Percentiles rank a stretch among this genome's conserved stretches.
phyloP scores from a whole-genome alignment of 2,329 filamentous ascomycete species.

The Cladosporium sp. region DNA sequence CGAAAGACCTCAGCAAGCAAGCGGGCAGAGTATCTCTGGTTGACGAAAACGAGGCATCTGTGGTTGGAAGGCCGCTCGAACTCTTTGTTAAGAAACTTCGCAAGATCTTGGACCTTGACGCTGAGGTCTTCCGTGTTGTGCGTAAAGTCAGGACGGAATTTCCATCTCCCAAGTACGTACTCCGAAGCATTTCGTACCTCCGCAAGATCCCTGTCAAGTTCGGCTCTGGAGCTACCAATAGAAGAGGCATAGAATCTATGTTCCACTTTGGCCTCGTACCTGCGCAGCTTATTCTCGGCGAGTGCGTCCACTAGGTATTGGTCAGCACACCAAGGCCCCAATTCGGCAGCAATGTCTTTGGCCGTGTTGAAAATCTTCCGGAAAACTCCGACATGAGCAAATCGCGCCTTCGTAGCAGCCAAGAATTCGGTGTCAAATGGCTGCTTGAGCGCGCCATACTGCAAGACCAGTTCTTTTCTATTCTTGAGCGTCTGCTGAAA shows the following conservation, averaged over 20 bases:
- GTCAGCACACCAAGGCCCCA: slow-evolving; percentile 84
- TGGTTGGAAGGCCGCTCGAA: slow-evolving; percentile 56
- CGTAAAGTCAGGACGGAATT: slow-evolving; percentile 13
- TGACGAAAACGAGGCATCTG: slow-evolving; percentile 84
- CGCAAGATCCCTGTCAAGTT: slow-evolving; percentile 49
- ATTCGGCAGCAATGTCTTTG: slow-evolving; percentile 54
- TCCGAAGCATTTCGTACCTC: slow-evolving; percentile 55
- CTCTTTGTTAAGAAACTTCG: slow-evolving; percentile 55
- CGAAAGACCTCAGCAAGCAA: slow-evolving; percentile 66
- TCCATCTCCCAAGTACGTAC: slow-evolving; percentile 24
- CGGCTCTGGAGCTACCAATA: slow-evolving; percentile 26
- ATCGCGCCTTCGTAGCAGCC: slow-evolving; percentile 49
- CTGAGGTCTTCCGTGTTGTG: slow-evolving; percentile 49
- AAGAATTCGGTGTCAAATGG: slow-evolving; percentile 63
- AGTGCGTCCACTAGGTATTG: slow-evolving; percentile 42
- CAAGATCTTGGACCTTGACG: slow-evolving; percentile 64
- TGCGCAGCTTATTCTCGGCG: slow-evolving; percentile 14
- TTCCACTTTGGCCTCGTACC: slow-evolving; percentile 23
- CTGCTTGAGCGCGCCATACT: slow-evolving; percentile 49
- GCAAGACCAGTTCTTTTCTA: slow-evolving; percentile 49
- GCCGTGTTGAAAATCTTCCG: slow-evolving; percentile 56
- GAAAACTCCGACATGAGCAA: slow-evolving; percentile 51
- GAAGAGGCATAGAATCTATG: slow-evolving; percentile 32
- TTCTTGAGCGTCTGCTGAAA: slow-evolving; percentile 48
- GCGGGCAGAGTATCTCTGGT: slow-evolving; percentile 70